Conservation (phyloP, 768 basidiomycete genomes). For the Mycena chlorophos region DNA sequence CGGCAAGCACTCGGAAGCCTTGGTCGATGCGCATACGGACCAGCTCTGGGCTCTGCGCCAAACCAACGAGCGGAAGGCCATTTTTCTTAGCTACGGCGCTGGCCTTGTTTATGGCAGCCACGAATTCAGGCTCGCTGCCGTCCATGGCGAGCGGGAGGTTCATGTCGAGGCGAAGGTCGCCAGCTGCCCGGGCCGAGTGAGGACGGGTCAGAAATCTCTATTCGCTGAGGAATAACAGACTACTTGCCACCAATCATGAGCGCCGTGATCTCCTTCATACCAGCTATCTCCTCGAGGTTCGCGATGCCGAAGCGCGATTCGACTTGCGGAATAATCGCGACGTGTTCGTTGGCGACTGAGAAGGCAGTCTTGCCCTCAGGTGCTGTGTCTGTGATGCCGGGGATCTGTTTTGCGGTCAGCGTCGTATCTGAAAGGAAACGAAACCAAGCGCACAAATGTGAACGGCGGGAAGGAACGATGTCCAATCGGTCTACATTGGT, state of each 20-base stretch:
- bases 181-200: background rate
- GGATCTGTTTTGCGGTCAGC: background rate
- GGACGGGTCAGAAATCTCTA: background rate
- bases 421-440: background rate
- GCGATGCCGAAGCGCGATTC: background rate
- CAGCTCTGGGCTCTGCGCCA: background rate
- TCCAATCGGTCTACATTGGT: background rate
- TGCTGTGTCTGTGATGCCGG: background rate
- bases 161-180: background rate
- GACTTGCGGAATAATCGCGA: slow-evolving; percentile 1
- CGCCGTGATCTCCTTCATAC: background rate
- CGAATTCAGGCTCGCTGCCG: background rate
- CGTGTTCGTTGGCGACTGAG: background rate
- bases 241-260: background rate
- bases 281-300: background rate
- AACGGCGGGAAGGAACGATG: background rate
- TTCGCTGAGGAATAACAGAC: background rate
- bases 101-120: background rate
- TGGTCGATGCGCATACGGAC: too few species aligned
- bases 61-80: background rate
- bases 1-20: too few species aligned
- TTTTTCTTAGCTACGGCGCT: background rate
- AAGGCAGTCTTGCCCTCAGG: background rate
- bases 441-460: slow-evolving; percentile 20
- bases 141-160: background rate